phyloP scores from a whole-genome alignment of 2,329 filamentous ascomycete species.

The Simplicillium aogashimaense region DNA sequence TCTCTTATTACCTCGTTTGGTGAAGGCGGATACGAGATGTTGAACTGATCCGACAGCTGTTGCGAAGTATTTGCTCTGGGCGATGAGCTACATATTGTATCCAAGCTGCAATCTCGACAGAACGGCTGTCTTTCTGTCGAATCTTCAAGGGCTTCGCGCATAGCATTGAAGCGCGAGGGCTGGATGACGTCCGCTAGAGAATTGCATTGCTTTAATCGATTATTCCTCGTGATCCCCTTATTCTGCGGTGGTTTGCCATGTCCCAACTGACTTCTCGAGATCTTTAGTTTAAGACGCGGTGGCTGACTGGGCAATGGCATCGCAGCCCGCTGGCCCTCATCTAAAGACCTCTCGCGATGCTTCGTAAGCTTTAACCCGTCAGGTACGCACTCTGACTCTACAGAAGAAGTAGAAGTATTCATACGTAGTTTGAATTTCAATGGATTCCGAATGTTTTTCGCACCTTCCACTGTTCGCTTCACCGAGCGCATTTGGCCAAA shows the following conservation, averaged over 20 bases:
- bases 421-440: conserved; percentile 18
- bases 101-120: not conserved
- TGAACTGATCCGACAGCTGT: conserved; percentile 22
- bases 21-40: conserved; percentile 20
- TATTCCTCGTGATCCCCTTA: conserved; percentile 3
- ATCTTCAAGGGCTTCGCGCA: conserved; percentile 7
- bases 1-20: conserved; percentile 6
- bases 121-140: conserved; percentile 6
- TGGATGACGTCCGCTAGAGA: conserved; percentile 19
- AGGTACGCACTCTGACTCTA: no score
- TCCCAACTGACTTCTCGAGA: no score
- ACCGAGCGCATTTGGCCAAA: no score
- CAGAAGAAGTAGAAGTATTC: conserved; percentile 10
- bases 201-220: conserved; percentile 20
- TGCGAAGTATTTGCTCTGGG: conserved; percentile 6
- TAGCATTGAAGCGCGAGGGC: conserved; percentile 9
- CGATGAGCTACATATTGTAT: conserved; percentile 7
- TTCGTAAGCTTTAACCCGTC: no score
- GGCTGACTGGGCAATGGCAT: no score
- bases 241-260: no score
- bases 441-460: conserved; percentile 2
- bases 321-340: no score
- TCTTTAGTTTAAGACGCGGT: no score
- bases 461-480: no score
- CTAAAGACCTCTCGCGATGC: no score